A percentile compares a stretch with the other conserved stretches of the same genome.
Conservation (phyloP, 495 filamentous ascomycete species). For the Chaetomium fimeti region DNA sequence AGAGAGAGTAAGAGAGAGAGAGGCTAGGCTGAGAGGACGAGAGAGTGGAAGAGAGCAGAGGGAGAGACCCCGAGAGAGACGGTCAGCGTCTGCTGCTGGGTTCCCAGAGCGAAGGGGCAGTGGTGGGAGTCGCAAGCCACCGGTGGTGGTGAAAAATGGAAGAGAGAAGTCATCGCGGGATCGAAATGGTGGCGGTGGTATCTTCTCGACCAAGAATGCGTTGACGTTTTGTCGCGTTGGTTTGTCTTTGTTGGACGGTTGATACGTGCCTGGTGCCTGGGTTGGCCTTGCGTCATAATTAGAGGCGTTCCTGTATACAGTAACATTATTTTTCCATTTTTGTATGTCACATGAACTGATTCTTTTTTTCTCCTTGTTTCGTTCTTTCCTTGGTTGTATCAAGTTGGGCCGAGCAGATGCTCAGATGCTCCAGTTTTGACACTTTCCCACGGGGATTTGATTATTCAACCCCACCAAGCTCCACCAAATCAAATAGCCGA, state of each 20-base stretch:
- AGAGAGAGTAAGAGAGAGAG: slow-evolving; percentile 22
- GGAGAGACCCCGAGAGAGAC: neutral
- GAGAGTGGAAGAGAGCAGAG: slow-evolving; percentile 20
- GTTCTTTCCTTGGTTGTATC: neutral
- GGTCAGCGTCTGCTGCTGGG: slow-evolving; percentile 17
- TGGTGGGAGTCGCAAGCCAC: neutral
- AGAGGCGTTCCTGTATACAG: too few species aligned
- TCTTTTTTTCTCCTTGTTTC: neutral
- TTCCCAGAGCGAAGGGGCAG: slow-evolving; percentile 5
- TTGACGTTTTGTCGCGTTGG: neutral
- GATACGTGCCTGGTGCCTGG: too few species aligned
- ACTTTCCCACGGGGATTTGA: too few species aligned
- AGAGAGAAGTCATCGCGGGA: slow-evolving; percentile 1
- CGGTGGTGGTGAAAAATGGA: slow-evolving; percentile 8
- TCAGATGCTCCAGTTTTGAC: too few species aligned
- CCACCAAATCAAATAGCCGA: too few species aligned
- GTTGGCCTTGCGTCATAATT: too few species aligned
- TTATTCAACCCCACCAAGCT: neutral
- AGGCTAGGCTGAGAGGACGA: slow-evolving; percentile 8
- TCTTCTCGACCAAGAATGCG: slow-evolving; percentile 4
- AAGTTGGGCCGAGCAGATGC: neutral
- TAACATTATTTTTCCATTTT: too few species aligned
- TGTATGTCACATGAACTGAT: neutral
- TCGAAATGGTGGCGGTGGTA: slow-evolving; percentile 7
- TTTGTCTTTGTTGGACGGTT: too few species aligned